Evolutionary conservation across 306 rosid genomes (phyloP), one percentile per base, ranked within the genome.

Genomic region (Hippophae gyantsensis): DNA sequence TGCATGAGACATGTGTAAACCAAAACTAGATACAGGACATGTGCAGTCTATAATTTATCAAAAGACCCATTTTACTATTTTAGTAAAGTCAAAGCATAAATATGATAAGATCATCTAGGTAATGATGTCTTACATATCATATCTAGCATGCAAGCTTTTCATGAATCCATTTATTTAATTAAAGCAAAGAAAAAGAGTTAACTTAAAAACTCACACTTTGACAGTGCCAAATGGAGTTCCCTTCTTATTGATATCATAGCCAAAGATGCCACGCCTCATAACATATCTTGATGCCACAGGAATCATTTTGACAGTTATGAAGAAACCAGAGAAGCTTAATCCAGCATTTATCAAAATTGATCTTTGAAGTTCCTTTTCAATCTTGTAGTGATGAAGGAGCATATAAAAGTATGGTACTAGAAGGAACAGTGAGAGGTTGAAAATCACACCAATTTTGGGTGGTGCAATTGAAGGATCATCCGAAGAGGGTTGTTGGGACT

Each of bases 241-340:
- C 86, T 73, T 89, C 73, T 92, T 92, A 67, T 92, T 92, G 71
- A 92, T 92, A 53, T 92, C 99, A 74, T 54, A 80, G 27, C 99
- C 99, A 80, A 81, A 92, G 13, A 92, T 81, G 44, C 75, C 83
- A 12, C 95, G 79, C 66, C 78, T 75, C 8, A 87, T 73, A 62
- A 88, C 88, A 60, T 83, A 85, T 88, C 70, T 78, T 58, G 90
- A 85, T 6, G 99, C 95, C 40, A 92, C 85, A 2, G 99, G 96
- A 58, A 92, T 88, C 86, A 92, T 46, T 67, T 69, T 82, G 7
- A 92, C 65, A 7, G 89, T 84, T 26, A 79, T 58, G 43, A 83
- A 73, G 56, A 83, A 83, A 12, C 86, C 95, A 0, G 66, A 74
- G 10, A 88, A 53, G 79, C 96, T 85, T 63, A 88, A 65, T 7